Conservation (phyloP, 1,284 basidiomycete genomes). For the Hypsizygus ulmarius region DNA sequence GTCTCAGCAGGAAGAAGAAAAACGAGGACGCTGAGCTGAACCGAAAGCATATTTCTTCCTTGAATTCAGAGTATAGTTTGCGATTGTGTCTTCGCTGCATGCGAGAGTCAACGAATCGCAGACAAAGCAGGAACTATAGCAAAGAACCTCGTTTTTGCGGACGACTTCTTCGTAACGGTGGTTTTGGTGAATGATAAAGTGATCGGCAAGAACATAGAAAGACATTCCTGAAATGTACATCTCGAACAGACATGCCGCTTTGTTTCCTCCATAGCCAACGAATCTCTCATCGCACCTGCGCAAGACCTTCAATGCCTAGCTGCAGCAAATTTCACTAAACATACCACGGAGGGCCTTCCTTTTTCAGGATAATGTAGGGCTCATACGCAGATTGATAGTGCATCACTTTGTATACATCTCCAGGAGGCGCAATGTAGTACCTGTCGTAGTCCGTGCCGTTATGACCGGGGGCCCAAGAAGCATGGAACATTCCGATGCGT, state of each 20-base stretch:
- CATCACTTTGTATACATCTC: slow-evolving; percentile 71
- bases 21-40: slow-evolving; percentile 21
- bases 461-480: slow-evolving; percentile 74
- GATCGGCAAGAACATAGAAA: slow-evolving; percentile 79
- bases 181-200: slow-evolving; percentile 84
- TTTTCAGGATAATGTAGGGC: slow-evolving; percentile 79
- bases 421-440: slow-evolving; percentile 61
- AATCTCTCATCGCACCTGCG: slow-evolving; percentile 83
- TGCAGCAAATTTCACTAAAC: slow-evolving; percentile 12
- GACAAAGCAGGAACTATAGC: not conserved
- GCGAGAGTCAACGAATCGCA: slow-evolving; percentile 1
- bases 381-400: slow-evolving; percentile 80
- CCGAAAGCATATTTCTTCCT: slow-evolving; percentile 71
- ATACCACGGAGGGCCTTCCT: slow-evolving; percentile 71
- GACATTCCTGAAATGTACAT: slow-evolving; percentile 59
- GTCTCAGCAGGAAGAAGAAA: slow-evolving; percentile 1
- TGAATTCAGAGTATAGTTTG: slow-evolving; percentile 74
- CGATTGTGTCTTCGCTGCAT: slow-evolving; percentile 69
- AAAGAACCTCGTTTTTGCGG: slow-evolving; percentile 59
- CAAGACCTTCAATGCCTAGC: not conserved
- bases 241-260: slow-evolving; percentile 50
- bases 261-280: slow-evolving; percentile 74
- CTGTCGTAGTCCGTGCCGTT: slow-evolving; percentile 73
- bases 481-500: slow-evolving; percentile 73
- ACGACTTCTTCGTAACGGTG: slow-evolving; percentile 77